Evolutionary conservation across 2,329 filamentous ascomycete species (phyloP), one percentile per base, ranked within the genome.

Genomic region (Raffaelea albimanens): DNA sequence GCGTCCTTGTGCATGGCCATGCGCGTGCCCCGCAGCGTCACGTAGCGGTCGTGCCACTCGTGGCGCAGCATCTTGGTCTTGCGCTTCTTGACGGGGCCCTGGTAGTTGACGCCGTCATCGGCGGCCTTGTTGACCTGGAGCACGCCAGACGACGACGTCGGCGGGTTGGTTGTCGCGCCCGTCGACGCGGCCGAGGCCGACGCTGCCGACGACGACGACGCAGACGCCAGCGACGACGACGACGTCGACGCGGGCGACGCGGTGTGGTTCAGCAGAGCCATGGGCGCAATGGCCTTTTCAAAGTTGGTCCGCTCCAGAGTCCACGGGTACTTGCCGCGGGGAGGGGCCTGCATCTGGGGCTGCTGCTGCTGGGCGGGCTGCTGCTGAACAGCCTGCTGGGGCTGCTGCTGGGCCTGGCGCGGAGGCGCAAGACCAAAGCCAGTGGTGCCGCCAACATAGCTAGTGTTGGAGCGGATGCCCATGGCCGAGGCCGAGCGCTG

Each of bases 21-120:
- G 23, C 79, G 77, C 22, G 82, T 87, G 50, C 84, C 84, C 58
- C 82, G 82, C 53, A 96, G 82, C 22, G 87, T 88, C 63, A 93
- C 94, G 69, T 91, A 93, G 56, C 88, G 84, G 62, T 94, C 87
- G 59, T 89, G 81, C 90, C 90, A 96, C 68, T 96, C 90, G 64
- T 95, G 87, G 40, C 88, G 86, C 51, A 95, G 78, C 71, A 95
- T 82, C 59, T 82, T 82, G 31, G 85, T 94, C 69, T 88, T 88
- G 61, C 91, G 87, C 73, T 95, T 95, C 73, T 88, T 90, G 81
- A 98, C 95, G 65, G 83, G 89, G 2, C 93, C 93, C 44, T 86
- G 79, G 64, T 90, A 87, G 31, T 79, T 78, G 53, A 84, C 67
- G 7, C 13, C 7, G 48, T 80, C 78, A 46, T 73, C 68, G 44